Percentiles rank a stretch among this genome's conserved stretches.
Conservation (phyloP, 257 asterid genomes). For the Forsythia suspensa region DNA sequence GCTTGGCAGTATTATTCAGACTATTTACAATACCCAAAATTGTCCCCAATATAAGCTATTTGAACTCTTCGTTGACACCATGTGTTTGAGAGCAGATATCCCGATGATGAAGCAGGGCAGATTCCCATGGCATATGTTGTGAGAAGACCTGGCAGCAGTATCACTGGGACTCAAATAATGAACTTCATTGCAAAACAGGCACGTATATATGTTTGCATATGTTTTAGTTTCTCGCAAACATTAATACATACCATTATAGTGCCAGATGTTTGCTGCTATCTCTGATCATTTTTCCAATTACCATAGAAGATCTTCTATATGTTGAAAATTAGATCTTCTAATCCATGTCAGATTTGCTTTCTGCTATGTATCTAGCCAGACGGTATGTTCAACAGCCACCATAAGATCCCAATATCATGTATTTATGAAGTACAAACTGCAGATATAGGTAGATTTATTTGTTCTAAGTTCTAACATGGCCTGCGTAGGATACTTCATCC, state of each 20-base stretch:
- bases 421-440: background rate
- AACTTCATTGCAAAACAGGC: slow-evolving; percentile 70
- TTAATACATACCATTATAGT: background rate
- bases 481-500: too few species aligned
- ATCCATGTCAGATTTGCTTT: background rate
- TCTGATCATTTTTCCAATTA: background rate
- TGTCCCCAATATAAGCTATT: background rate
- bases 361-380: background rate
- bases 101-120: slow-evolving; percentile 94
- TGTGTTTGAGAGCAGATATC: slow-evolving; percentile 53
- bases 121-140: slow-evolving; percentile 95
- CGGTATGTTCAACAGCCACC: background rate
- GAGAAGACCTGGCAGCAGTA: slow-evolving; percentile 67
- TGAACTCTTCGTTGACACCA: background rate
- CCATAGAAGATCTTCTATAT: background rate
- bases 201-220: slow-evolving; percentile 8
- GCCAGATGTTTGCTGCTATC: background rate
- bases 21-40: background rate
- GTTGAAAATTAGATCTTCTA: background rate
- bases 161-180: slow-evolving; percentile 69
- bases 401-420: background rate
- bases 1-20: background rate
- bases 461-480: too few species aligned
- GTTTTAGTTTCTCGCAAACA: background rate
- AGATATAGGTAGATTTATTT: too few species aligned